phyloP scores from a whole-genome alignment of 352 stramenopile species.

The Globisporangium paddicum region DNA sequence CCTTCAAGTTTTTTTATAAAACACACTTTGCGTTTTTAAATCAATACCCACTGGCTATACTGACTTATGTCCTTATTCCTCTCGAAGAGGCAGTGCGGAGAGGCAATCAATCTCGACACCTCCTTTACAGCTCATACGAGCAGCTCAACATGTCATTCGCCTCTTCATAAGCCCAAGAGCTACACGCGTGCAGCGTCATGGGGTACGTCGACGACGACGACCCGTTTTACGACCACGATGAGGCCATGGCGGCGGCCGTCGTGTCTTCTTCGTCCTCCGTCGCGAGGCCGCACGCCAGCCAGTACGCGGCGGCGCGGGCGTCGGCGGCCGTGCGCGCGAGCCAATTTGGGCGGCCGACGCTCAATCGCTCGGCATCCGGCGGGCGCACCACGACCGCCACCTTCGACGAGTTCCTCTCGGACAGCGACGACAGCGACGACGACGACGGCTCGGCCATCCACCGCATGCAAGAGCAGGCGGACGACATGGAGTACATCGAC shows the following conservation, averaged over 20 bases:
- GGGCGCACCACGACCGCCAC: conserved; percentile 17
- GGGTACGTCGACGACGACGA: conserved; percentile 10
- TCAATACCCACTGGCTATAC: background rate
- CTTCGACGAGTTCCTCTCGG: conserved; percentile 43
- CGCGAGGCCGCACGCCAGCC: background rate
- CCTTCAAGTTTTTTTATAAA: background rate
- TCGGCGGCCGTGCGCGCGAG: background rate
- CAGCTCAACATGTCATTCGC: background rate
- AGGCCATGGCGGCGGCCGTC: background rate
- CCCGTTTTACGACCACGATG: conserved; percentile 13
- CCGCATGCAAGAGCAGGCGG: conserved; percentile 48
- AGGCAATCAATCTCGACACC: background rate
- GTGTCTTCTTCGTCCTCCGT: background rate
- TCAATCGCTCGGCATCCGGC: conserved; percentile 13
- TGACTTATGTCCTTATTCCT: background rate
- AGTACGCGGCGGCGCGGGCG: background rate
- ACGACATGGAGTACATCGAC: conserved; percentile 40
- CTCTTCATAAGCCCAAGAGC: background rate
- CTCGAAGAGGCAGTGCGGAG: background rate
- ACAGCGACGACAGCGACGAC: conserved; percentile 25
- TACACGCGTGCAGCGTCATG: background rate
- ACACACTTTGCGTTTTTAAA: background rate
- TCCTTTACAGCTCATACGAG: background rate
- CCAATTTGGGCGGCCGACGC: conserved; percentile 1
- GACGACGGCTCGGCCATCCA: conserved; percentile 18